Evolutionary conservation across 768 basidiomycete genomes (phyloP), one percentile per base, ranked within the genome.

Genomic region (Rubroboletus pulcherrimus): DNA sequence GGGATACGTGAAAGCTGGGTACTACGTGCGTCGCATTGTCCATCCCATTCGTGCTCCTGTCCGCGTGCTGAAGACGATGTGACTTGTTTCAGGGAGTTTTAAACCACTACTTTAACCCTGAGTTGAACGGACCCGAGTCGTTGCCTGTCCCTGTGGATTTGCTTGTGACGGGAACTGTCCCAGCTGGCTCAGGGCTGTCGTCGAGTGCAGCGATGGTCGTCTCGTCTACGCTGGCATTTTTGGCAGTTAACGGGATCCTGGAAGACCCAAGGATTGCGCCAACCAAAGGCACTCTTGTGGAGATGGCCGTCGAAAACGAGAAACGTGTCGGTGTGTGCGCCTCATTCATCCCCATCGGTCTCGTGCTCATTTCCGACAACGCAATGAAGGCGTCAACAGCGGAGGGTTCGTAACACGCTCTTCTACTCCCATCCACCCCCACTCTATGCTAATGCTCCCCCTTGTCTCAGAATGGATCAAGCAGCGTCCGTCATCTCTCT

Each of bases 171-270:
- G 94, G 94, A 1, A 82, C 86, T 11, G 87, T 97, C 3, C 93
- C 93, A 0, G 81, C 90, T 2, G 94, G 93, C 0, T 88, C 90
- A 0, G 93, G 94, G 0, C 74, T 96, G 5, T 92, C 89, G 7
- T 92, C 89, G 4, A 92, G 89, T 59, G 90, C 91, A 0, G 93
- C 93, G 0, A 88, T 96, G 84, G 91, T 93, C 34, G 91, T 95
- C 24, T 89, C 90, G 0, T 90, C 89, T 39, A 88, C 91, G 0
- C 75, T 95, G 31, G 82, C 87, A 0, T 91, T 94, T 67, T 74
- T 94, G 29, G 85, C 85, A 7, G 83, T 86, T 41, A 93, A 94
- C 57, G 81, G 82, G 50, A 85, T 91, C 66, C 71, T 79, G 12
- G 59, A 73, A n/a, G 55, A 65, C 19, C 33, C 53, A 9, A 34